Percentiles rank a stretch among this genome's conserved stretches.
These are phyloP conservation scores for Phytophthora chlamydospora DNA, from an alignment of 352 stramenopile genomes.

Conservation along the genomic window DNA sequence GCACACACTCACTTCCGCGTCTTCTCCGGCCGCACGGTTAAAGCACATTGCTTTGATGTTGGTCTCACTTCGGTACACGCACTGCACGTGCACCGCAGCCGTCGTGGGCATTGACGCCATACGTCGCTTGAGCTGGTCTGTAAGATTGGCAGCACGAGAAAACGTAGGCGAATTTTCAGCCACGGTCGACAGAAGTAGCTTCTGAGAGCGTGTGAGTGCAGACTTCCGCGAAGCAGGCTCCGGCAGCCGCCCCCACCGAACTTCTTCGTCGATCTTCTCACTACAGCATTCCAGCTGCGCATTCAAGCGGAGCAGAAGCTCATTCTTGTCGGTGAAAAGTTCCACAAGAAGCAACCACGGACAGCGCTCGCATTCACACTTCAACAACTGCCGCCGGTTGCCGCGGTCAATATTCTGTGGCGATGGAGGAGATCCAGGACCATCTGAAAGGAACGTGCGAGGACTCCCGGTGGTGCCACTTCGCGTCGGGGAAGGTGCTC, in stretches of 20 bases:
- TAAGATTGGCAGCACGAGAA: constrained; percentile 52
- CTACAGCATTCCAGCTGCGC: constrained; percentile 72
- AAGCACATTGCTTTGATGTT: constrained; percentile 88
- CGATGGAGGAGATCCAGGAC: constrained; percentile 27
- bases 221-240: constrained; percentile 68
- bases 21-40: constrained; percentile 61
- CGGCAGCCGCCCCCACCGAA: constrained; percentile 74
- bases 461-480: constrained; percentile 24
- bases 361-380: constrained; percentile 70
- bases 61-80: constrained; percentile 82
- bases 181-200: constrained; percentile 57
- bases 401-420: constrained; percentile 27
- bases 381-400: constrained; percentile 59
- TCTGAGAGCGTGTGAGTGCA: constrained; percentile 69
- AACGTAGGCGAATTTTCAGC: constrained; percentile 41
- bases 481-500: constrained; percentile 29
- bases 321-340: constrained; percentile 73
- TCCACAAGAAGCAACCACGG: constrained; percentile 79
- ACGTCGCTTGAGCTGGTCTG: constrained; percentile 66
- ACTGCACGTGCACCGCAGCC: constrained; percentile 51
- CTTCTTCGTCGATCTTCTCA: constrained; percentile 77
- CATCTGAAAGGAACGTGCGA: constrained; percentile 26
- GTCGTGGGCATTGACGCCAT: constrained; percentile 42
- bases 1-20: constrained; percentile 73
- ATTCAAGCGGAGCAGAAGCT: constrained; percentile 75